These are phyloP conservation scores for Wallacemonas sp. DNA, from an alignment of 208 protist species.

Conservation along the genomic window DNA sequence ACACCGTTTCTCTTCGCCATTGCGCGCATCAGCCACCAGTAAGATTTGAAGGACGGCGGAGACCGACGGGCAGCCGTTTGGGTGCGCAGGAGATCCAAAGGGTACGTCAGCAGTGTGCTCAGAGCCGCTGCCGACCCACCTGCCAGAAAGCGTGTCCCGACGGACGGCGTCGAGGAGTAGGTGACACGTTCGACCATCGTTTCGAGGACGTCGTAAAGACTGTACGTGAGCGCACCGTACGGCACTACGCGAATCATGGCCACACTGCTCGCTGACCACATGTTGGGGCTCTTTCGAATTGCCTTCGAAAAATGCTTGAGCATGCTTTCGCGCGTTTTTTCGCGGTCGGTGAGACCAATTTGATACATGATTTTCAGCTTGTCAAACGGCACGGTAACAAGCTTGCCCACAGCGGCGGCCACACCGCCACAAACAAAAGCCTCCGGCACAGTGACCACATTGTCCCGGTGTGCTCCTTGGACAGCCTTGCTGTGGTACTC, in stretches of 20 bases:
- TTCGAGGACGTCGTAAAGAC: constrained; percentile 91
- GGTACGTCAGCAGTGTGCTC: constrained; percentile 86
- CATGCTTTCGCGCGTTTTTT: constrained; percentile 18
- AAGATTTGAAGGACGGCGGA: constrained; percentile 56
- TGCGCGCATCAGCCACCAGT: constrained; percentile 72
- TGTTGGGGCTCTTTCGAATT: constrained; percentile 59
- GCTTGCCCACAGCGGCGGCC: constrained; percentile 88
- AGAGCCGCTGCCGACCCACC: constrained; percentile 85
- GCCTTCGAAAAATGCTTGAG: neutral
- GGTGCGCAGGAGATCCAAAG: constrained; percentile 91
- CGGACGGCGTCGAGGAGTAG: constrained; percentile 66
- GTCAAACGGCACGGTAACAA: constrained; percentile 91
- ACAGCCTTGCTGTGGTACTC: constrained; percentile 69
- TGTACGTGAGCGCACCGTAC: constrained; percentile 93
- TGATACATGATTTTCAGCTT: constrained; percentile 94
- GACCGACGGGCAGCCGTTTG: constrained; percentile 45
- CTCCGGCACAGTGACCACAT: constrained; percentile 67
- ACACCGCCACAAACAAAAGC: constrained; percentile 88
- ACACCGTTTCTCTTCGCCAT: constrained; percentile 57
- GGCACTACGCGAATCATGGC: constrained; percentile 93
- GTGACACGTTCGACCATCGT: constrained; percentile 56
- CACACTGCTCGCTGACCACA: constrained; percentile 88
- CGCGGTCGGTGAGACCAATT: constrained; percentile 48
- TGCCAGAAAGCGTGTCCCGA: constrained; percentile 77
- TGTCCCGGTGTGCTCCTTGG: constrained; percentile 29